Evolutionary conservation across 1,284 basidiomycete genomes (phyloP).

Genomic region (Termitomyces sp.): DNA sequence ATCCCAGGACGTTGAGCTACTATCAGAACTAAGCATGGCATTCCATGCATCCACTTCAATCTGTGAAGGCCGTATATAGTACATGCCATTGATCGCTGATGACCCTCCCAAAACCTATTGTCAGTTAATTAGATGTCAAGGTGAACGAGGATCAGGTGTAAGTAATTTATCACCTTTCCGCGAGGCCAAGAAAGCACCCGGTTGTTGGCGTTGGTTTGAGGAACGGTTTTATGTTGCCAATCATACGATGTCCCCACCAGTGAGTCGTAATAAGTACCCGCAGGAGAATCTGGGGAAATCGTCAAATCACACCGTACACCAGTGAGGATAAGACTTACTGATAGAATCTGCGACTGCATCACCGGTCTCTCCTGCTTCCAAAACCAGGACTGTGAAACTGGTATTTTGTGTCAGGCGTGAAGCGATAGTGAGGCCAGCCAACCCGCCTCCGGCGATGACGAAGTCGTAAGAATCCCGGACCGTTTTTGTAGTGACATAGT

Average conservation of each 20-base stretch:
- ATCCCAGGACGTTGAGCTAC: constrained; percentile 40
- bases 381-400: constrained; percentile 63
- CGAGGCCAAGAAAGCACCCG: constrained; percentile 49
- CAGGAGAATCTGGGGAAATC: constrained; percentile 13
- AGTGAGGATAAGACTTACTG: constrained; percentile 28
- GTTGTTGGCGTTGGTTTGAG: constrained; percentile 40
- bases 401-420: constrained; percentile 66
- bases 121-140: not conserved
- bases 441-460: constrained; percentile 61
- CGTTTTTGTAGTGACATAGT: constrained; percentile 35
- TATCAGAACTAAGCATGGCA: constrained; percentile 31
- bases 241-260: constrained; percentile 51
- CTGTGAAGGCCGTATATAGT: constrained; percentile 50
- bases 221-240: constrained; percentile 55
- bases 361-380: constrained; percentile 68
- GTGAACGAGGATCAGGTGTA: constrained; percentile 36
- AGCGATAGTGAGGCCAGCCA: constrained; percentile 71
- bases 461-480: constrained; percentile 47
- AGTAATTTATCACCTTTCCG: constrained; percentile 28
- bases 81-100: constrained; percentile 69
- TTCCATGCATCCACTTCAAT: constrained; percentile 55
- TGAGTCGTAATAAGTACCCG: constrained; percentile 39
- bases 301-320: not conserved
- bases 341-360: constrained; percentile 19
- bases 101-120: constrained; percentile 66